Evolutionary conservation across 768 basidiomycete genomes (phyloP).

Genomic region (Tephrocybe sp.): DNA sequence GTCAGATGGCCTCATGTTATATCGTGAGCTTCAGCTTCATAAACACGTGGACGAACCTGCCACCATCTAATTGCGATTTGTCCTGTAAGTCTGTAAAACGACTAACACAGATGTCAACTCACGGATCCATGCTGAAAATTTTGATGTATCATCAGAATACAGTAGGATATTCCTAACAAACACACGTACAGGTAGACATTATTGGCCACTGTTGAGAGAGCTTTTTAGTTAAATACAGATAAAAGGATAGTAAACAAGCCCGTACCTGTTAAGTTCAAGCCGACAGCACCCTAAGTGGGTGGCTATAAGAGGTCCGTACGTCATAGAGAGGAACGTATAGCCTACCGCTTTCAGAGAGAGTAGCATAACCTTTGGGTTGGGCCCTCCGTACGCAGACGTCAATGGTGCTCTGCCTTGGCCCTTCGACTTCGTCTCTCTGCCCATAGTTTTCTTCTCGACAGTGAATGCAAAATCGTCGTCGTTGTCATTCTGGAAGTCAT

Average conservation of each 20-base stretch:
- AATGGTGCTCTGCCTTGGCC: slow-evolving; percentile 33
- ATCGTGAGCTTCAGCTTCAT: background rate
- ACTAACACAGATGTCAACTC: slow-evolving; percentile 29
- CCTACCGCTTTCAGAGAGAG: slow-evolving; percentile 77
- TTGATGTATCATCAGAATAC: slow-evolving; percentile 7
- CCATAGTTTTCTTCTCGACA: slow-evolving; percentile 16
- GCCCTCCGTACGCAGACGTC: background rate
- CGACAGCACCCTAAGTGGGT: slow-evolving; percentile 84
- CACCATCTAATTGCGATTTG: slow-evolving; percentile 58
- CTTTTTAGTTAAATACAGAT: background rate
- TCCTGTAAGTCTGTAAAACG: background rate
- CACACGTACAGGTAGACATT: slow-evolving; percentile 69
- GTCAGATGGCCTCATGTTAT: background rate
- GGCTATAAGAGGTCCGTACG: too few species aligned
- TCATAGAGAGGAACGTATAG: too few species aligned
- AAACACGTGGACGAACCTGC: slow-evolving; percentile 44
- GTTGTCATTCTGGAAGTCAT: slow-evolving; percentile 27
- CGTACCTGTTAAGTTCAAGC: slow-evolving; percentile 74
- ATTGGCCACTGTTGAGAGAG: slow-evolving; percentile 59
- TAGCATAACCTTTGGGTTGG: slow-evolving; percentile 78
- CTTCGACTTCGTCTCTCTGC: slow-evolving; percentile 28
- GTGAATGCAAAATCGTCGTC: slow-evolving; percentile 24
- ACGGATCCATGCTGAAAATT: slow-evolving; percentile 75
- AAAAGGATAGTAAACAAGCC: background rate
- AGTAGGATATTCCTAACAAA: background rate